phyloP scores from a whole-genome alignment of 2,329 filamentous ascomycete species.

The Fusarium armeniacum region DNA sequence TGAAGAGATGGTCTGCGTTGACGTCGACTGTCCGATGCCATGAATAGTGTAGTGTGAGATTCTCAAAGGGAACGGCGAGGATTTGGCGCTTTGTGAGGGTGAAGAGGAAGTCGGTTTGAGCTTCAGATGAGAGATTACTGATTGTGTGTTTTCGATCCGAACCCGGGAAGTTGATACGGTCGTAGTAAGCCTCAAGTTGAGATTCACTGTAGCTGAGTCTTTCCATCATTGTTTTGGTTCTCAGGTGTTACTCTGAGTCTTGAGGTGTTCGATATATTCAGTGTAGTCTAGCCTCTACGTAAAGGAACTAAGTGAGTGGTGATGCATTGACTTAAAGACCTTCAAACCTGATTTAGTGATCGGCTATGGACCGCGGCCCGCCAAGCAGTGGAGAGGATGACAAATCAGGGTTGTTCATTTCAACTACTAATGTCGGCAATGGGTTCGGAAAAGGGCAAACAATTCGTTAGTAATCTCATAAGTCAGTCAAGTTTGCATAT shows the following conservation, averaged over 20 bases:
- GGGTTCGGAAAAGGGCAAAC: slow-evolving; percentile 5
- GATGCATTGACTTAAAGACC: neutral
- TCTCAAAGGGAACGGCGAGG: slow-evolving; percentile 23
- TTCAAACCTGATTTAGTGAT: neutral
- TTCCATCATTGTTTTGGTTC: slow-evolving; percentile 8
- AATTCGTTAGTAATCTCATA: neutral
- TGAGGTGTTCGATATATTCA: too few relatives aligned
- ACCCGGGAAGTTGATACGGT: slow-evolving; percentile 12
- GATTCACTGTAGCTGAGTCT: slow-evolving; percentile 4
- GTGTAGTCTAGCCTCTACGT: neutral
- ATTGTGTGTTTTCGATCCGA: neutral
- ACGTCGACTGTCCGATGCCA: slow-evolving; percentile 21
- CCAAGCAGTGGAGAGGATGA: slow-evolving; percentile 9
- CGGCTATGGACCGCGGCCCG: slow-evolving; percentile 9
- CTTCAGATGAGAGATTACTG: neutral
- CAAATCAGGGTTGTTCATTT: neutral
- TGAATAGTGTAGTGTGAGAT: slow-evolving; percentile 35
- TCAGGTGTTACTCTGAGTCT: neutral
- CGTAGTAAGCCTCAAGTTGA: slow-evolving; percentile 22
- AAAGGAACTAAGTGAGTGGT: neutral
- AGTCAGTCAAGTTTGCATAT: neutral
- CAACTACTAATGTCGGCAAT: neutral
- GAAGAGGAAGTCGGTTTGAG: slow-evolving; percentile 10
- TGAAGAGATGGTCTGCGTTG: slow-evolving; percentile 20
- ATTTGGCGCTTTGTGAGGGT: slow-evolving; percentile 4